These are phyloP conservation scores for Scheffersomyces quercinus DNA, from an alignment of 1,139 yeast species.

Conservation along the genomic window DNA sequence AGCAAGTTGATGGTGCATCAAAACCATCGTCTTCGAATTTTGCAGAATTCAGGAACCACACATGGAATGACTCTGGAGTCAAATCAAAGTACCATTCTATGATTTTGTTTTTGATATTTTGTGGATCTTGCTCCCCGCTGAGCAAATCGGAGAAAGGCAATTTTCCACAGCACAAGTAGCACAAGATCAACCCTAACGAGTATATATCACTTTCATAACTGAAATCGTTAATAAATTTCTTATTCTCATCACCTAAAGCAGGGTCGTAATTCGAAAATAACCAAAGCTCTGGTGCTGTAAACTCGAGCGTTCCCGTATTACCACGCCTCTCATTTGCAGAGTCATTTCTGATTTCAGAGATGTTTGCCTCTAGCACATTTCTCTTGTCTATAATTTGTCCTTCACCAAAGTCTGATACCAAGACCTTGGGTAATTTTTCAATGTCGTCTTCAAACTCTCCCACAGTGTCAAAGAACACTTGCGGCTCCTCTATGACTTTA, in stretches of 20 bases:
- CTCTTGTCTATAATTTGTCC: slow-evolving; percentile 66
- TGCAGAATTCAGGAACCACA: slow-evolving; percentile 24
- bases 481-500: slow-evolving; percentile 9
- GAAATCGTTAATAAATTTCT: slow-evolving; percentile 48
- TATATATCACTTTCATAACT: slow-evolving; percentile 75
- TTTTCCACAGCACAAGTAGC: slow-evolving; percentile 67
- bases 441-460: slow-evolving; percentile 26
- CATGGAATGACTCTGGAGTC: slow-evolving; percentile 18
- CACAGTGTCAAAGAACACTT: slow-evolving; percentile 9
- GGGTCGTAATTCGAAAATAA: slow-evolving; percentile 28
- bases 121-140: slow-evolving; percentile 37
- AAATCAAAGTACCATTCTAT: slow-evolving; percentile 31
- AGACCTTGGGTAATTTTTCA: slow-evolving; percentile 55
- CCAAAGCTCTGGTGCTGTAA: slow-evolving; percentile 82
- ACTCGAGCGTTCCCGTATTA: slow-evolving; percentile 83
- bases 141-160: slow-evolving; percentile 53
- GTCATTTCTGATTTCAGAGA: slow-evolving; percentile 7
- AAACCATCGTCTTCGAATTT: slow-evolving; percentile 7
- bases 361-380: slow-evolving; percentile 10
- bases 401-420: slow-evolving; percentile 90
- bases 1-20: slow-evolving; percentile 6
- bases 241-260: slow-evolving; percentile 13
- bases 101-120: slow-evolving; percentile 25
- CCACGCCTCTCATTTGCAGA: slow-evolving; percentile 44
- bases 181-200: slow-evolving; percentile 78